phyloP scores from a whole-genome alignment of 495 filamentous ascomycete species.

The Aspergillus asperescens region DNA sequence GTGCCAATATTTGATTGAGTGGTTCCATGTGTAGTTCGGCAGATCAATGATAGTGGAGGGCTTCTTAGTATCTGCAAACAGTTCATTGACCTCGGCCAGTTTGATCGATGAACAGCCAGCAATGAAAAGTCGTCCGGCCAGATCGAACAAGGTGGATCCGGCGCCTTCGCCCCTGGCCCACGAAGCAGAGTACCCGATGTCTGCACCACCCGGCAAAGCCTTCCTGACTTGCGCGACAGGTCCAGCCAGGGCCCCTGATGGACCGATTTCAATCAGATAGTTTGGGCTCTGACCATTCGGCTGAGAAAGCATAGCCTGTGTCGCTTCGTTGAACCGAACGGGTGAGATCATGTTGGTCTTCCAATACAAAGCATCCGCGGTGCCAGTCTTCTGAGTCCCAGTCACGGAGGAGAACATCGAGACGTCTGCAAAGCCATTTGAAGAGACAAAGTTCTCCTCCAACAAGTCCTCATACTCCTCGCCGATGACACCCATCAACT shows the following conservation, averaged over 20 bases:
- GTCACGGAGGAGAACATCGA: slow-evolving; percentile 13
- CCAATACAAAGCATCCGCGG: slow-evolving; percentile 17
- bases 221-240: not conserved
- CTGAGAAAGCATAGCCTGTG: slow-evolving; percentile 13
- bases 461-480: slow-evolving; percentile 14
- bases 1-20: not conserved
- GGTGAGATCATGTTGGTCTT: slow-evolving; percentile 23
- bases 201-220: not conserved
- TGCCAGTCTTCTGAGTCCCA: not conserved
- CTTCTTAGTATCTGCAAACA: not conserved
- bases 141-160: too few species aligned
- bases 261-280: not conserved
- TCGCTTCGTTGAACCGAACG: slow-evolving; percentile 26
- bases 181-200: not conserved
- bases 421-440: too few species aligned
- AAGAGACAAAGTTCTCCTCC: too few species aligned
- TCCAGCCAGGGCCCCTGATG: not conserved
- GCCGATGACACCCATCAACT: slow-evolving; percentile 47
- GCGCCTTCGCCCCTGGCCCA: too few species aligned
- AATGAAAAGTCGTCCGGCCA: too few species aligned
- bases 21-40: slow-evolving; percentile 11
- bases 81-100: not conserved
- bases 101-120: too few species aligned
- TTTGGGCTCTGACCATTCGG: not conserved
- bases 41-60: slow-evolving; percentile 1